phyloP scores from a whole-genome alignment of 768 basidiomycete genomes.

The Botryobasidium botryosum region DNA sequence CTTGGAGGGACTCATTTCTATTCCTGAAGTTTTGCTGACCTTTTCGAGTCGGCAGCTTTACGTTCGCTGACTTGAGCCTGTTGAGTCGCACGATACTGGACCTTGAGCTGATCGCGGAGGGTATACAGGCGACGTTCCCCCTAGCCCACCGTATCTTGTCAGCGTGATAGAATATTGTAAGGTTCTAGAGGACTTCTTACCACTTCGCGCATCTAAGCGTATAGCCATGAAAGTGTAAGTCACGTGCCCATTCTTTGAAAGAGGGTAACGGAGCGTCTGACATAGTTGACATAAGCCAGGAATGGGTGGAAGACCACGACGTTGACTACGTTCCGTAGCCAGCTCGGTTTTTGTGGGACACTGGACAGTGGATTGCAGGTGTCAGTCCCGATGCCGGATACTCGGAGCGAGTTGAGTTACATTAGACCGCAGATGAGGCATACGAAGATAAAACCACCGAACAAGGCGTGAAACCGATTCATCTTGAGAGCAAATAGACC shows the following conservation, averaged over 20 bases:
- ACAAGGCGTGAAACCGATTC: conserved; percentile 16
- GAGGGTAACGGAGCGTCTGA: not conserved
- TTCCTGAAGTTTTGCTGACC: conserved; percentile 3
- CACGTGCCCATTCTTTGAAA: too few relatives aligned
- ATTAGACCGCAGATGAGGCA: conserved; percentile 16
- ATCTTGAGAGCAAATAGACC: conserved; percentile 22
- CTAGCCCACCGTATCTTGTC: conserved; percentile 46
- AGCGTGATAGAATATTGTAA: not conserved
- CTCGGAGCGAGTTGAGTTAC: not conserved
- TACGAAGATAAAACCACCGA: conserved; percentile 17
- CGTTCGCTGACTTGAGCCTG: conserved; percentile 61
- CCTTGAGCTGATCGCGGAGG: conserved; percentile 57
- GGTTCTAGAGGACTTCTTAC: conserved; percentile 32
- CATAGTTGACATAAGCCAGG: not conserved
- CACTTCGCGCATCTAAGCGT: conserved; percentile 18
- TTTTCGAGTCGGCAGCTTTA: conserved; percentile 27
- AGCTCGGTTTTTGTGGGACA: not conserved
- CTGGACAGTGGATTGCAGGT: not conserved
- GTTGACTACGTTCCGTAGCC: conserved; percentile 33
- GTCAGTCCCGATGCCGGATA: not conserved
- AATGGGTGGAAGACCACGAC: conserved; percentile 63
- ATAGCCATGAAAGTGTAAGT: not conserved
- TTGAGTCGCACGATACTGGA: conserved; percentile 40
- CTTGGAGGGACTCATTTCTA: not conserved
- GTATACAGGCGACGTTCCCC: conserved; percentile 53